Base-by-base conservation (phyloP, 2,329 filamentous ascomycete species). In the Apiospora hydei region DNA sequence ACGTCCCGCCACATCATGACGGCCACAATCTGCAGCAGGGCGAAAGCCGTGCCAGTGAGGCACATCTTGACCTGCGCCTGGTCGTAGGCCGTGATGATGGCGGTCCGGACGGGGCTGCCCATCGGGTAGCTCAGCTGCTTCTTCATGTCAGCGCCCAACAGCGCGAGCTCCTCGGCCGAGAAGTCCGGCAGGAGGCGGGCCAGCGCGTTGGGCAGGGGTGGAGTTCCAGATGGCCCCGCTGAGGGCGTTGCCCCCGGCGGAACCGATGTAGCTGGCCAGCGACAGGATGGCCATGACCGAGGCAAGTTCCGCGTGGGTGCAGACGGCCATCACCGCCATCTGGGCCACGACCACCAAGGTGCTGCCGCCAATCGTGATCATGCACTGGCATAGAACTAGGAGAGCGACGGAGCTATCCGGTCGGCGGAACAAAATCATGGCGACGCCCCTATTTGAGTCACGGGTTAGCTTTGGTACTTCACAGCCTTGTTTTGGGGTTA, bases 311-410 rank as follows among this genome's bases (percentile, higher is more conserved):
- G 87, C 84, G 69, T 89, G 88, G 72, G 85, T 85, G 21, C 87
- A 86, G 3, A 87, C 89, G 1, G 89, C 88, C 82, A 91, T 89
- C 69, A 89, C 86, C 10, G 88, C 88, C 71, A 91, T 85, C 76
- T 91, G 87, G 71, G 88, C 85, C 68, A 84, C 85, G 69, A 91
- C 88, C 71, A 90, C 88, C 11, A 89, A 82, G 7, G 87, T 83
- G 38, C 88, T 88, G 6, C 88, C 89, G 13, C 87, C 88, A 46
- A 89, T 84, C 7, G 89, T 86, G 71, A 81, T 81, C 67, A 91
- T 84, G 69, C 91, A 86, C 78, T 92, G 89, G 66, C 87, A 89
- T 78, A 88, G 87, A 75, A 91, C 81, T 11, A 91, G 84, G 77
- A 86, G 87, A 18, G 85, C 82, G n/a, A 89, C 82, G 44, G 85